Base-by-base conservation (phyloP, 257 asterid species). In the Primulina eburnea region DNA sequence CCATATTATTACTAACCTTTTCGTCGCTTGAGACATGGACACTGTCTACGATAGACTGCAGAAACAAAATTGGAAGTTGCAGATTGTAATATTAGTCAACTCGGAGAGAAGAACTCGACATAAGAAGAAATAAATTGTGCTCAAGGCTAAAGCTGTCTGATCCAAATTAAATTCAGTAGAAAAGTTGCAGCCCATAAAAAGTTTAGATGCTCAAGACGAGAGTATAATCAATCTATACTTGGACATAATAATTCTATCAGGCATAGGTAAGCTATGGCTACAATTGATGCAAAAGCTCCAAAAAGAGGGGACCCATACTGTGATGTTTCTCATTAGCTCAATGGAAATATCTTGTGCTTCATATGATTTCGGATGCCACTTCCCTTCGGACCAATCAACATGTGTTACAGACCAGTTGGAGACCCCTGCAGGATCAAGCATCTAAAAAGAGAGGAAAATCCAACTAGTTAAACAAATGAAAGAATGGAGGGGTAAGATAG, bases 291-390 rank as follows among this genome's bases (percentile, higher is more conserved):
- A 70, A 47, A 60, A 47, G 60, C 18, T 66, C 34, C 20, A 62
- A 34, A 37, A 72, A 59, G 70, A 34, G 59, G 20, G 16, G 18
- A 50, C 38, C 8, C 84, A 61, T 89, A 93, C 99, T 63, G 96
- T 77, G 67, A 93, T 83, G 82, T 93, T 93, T 82, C 65, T 89
- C 84, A 93, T 80, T 43, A 85, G 95, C 58, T 62, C 87, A 37
- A 10, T 29, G 2, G 90, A 75, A 33, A 90, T 64, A 78, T 93
- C 99, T 71, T 70, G 82, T 71, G 82, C 87, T 69, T 76, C 66
- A 70, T 90, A 93, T 8, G 99, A 86, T 78, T 76, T 90, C 16
- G 97, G 97, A 75, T 90, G 97, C 97, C 97, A 90, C 80, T 90
- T 90, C 76, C 87, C 86, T 77, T 90, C 95, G 40, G 97, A 90